phyloP scores from a whole-genome alignment of 2,329 filamentous ascomycete genomes.

The Fusarium paranaense region DNA sequence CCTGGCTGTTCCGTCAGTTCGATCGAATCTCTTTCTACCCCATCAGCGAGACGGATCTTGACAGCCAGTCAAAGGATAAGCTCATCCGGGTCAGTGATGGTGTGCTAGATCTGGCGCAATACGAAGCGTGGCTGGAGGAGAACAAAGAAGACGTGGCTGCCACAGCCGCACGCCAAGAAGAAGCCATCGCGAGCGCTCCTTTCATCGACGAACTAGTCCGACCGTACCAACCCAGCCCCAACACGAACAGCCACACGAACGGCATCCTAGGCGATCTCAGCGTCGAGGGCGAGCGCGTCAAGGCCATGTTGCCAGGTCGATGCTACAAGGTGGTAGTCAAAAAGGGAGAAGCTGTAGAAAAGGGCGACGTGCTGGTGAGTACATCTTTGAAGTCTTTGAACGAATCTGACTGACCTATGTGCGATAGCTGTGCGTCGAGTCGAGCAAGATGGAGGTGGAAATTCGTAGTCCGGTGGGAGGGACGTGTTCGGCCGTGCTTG shows the following conservation, averaged over 20 bases:
- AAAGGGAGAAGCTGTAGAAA: conserved; percentile 38
- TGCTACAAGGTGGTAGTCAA: conserved; percentile 49
- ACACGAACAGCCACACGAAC: neutral
- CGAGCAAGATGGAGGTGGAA: conserved; percentile 54
- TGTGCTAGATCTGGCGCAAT: conserved; percentile 45
- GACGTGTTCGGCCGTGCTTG: conserved; percentile 41
- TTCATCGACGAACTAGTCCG: conserved; percentile 46
- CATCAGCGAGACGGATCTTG: conserved; percentile 44
- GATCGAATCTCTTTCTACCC: conserved; percentile 50
- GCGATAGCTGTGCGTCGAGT: conserved; percentile 48
- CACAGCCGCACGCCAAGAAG: conserved; percentile 33
- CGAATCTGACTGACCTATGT: neutral
- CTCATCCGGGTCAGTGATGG: conserved; percentile 45
- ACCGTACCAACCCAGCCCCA: conserved; percentile 39
- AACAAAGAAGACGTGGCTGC: conserved; percentile 44
- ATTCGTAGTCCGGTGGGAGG: conserved; percentile 47
- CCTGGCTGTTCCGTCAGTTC: conserved; percentile 48
- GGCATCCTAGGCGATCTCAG: neutral
- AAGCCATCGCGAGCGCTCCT: conserved; percentile 42
- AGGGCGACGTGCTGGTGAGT: conserved; percentile 47
- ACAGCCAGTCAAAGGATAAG: conserved; percentile 34
- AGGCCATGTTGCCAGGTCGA: conserved; percentile 49
- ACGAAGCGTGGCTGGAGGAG: conserved; percentile 47
- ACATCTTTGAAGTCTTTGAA: neutral
- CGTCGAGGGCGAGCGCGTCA: conserved; percentile 42